Conservation (phyloP, 371 early-diverging fungal species). For the Lichtheimia corymbifera region DNA sequence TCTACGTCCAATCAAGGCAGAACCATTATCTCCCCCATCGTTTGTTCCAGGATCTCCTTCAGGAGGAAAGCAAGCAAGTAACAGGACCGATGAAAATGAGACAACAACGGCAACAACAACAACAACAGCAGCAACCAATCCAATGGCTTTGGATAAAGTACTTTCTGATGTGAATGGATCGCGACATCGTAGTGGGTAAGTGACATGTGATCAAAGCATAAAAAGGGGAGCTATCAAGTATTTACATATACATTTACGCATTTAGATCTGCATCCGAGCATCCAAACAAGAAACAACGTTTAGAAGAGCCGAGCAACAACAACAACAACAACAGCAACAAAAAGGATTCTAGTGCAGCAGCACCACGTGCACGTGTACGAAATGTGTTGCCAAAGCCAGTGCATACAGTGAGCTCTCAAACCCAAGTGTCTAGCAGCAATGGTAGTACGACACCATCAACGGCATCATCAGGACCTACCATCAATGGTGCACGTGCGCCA, state of each 20-base stretch:
- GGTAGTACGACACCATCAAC: slow-evolving; percentile 9
- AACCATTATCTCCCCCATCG: slow-evolving; percentile 32
- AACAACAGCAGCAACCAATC: slow-evolving; percentile 13
- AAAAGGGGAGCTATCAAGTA: neutral
- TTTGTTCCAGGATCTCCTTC: slow-evolving; percentile 15
- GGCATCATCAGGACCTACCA: slow-evolving; percentile 3
- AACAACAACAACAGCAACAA: slow-evolving; percentile 7
- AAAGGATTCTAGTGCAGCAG: neutral
- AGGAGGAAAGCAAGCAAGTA: neutral
- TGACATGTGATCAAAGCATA: neutral
- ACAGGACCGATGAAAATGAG: neutral
- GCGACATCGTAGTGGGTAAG: slow-evolving; percentile 31
- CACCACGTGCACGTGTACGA: slow-evolving; percentile 7
- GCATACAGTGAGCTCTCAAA: slow-evolving; percentile 43
- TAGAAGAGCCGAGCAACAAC: slow-evolving; percentile 8
- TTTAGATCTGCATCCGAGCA: slow-evolving; percentile 15
- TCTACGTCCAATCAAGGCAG: slow-evolving; percentile 26
- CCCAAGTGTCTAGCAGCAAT: neutral
- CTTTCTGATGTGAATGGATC: slow-evolving; percentile 23
- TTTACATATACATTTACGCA: neutral
- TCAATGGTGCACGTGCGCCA: slow-evolving; percentile 2
- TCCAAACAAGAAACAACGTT: slow-evolving; percentile 11
- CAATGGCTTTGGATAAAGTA: slow-evolving; percentile 37
- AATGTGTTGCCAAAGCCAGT: slow-evolving; percentile 33
- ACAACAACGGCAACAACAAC: slow-evolving; percentile 8